Evolutionary conservation across 257 asterid species (phyloP), one percentile per base, ranked within the genome.

Genomic region (Hygrophila difformis): DNA sequence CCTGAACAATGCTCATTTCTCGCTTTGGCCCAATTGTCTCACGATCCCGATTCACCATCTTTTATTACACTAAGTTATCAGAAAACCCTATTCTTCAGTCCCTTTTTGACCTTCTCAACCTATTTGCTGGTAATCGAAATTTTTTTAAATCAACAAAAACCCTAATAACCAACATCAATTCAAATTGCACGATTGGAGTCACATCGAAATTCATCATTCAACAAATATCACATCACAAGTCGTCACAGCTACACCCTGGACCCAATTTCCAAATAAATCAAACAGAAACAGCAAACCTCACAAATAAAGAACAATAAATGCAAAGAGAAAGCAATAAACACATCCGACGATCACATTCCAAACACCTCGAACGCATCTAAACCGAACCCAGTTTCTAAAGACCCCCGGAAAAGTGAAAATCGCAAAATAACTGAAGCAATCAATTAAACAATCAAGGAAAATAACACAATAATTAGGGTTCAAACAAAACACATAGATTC

Each of bases 21-120:
- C 42, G 40, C 10, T 42, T 53, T 50, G 64, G 51, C 48, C 55
- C 57, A 34, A 59, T 44, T n/a, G n/a, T n/a, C 14, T 61, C 49
- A 12, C 26, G 38, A 62, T 64, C 68, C 18, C 60, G 61, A 31
- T 63, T 53, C 41, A 41, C 57, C 72, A 71, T 71, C n/a, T n/a
- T n/a, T 24, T 35, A 23, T 28, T 18, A 50, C 26, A 42, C 59
- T 24, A 50, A 42, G n/a, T n/a, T n/a, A n/a, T n/a, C n/a, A n/a
- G n/a, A n/a, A n/a, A n/a, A n/a, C n/a, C n/a, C n/a, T n/a, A n/a
- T n/a, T n/a, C n/a, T n/a, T n/a, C n/a, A n/a, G n/a, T n/a, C n/a
- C n/a, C n/a, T n/a, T n/a, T n/a, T n/a, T n/a, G n/a, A n/a, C n/a
- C n/a, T n/a, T 42, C 47, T 29, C 28, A 21, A 18, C 7, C 55